Evolutionary conservation across 352 stramenopile genomes (phyloP), one percentile per base, ranked within the genome.

Genomic region (Pythium brassicae): DNA sequence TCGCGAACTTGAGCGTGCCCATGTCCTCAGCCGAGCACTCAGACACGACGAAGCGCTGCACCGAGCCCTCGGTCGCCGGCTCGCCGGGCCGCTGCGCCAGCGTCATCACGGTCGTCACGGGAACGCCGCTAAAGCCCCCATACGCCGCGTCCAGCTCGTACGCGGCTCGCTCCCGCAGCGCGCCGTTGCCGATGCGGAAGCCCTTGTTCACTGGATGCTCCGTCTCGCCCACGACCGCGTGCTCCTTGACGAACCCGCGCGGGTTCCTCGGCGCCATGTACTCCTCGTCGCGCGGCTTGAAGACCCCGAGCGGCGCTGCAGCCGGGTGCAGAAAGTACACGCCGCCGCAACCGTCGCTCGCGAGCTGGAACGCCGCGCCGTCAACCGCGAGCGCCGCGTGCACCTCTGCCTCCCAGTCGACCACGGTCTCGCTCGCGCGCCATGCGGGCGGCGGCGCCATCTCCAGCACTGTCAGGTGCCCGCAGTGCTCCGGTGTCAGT

Each of bases 181-280:
- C 86, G 14, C 87, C 87, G 39, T 94, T 92, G 37, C 87, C 87
- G n/a, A 96, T 71, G 14, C 78, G 78, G 43, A 96, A 93, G 14
- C 87, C 87, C 59, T 87, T 91, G 68, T 93, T 89, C 25, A 92
- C 70, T 0, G 87, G 86, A 58, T 95, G 80, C 35, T 88, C 76
- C 17, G 78, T 94, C 46, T 83, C 73, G 17, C 86, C 86, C 7
- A 95, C 74, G n/a, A 91, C 65, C 0, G 80, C 78, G 43, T 80
- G 73, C 53, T 92, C 82, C 68, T 89, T 84, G 32, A 98, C 82
- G 56, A 98, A 98, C 6, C 93, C 94, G 59, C 97, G 85, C 14
- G 97, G 97, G 76, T 99, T 99, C 77, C 99, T 98, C 37, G 95
- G 89, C 2, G 96, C 96, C 79, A 99, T 99, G 52, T 98, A 98